Evolutionary conservation across 2,329 filamentous ascomycete species (phyloP), one percentile per base, ranked within the genome.

Genomic region (Thermothelomyces thermophilus): DNA sequence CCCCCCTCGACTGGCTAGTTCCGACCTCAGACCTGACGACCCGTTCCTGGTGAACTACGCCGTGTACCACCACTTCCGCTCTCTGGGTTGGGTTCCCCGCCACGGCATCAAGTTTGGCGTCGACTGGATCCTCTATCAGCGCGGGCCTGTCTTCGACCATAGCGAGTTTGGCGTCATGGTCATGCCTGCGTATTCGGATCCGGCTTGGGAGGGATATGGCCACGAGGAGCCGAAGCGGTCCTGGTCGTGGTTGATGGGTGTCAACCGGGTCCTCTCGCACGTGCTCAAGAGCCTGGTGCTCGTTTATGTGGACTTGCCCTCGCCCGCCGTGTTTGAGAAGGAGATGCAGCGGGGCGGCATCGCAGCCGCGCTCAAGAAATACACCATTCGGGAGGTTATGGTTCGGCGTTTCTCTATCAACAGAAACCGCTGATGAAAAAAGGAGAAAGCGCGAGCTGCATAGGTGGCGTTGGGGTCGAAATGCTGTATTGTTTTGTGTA

Each of bases 51-150:
- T 95, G 1, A 84, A 88, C 51, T 98, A 97, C 62, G 83, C 82
- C 11, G 88, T 88, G 16, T 98, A 95, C 66, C 93, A 98, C 64
- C 91, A 98, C 65, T 98, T 95, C 70, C 85, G 93, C 33, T 95
- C 90, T 0, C 75, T 97, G 0, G 93, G 93, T 20, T 98, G 93
- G 91, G 88, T 96, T 1, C 86, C 94, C 0, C 84, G 94, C 13
- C 83, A 87, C 5, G 94, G 93, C 31, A 84, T 95, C 64, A 98
- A 98, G 64, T 98, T 98, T 60, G 88, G 87, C 19, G 87, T 90
- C 9, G 93, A 98, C 66, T 96, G 88, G 73, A 73, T 98, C n/a
- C 77, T 98, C 7, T 98, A 98, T 69, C 84, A 89, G 50, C 84
- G 90, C 17, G 93, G 93, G 0, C 93, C 93, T 0, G 91, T 93